Conservation (phyloP, 768 basidiomycete species). For the Rhodocollybia butyracea region DNA sequence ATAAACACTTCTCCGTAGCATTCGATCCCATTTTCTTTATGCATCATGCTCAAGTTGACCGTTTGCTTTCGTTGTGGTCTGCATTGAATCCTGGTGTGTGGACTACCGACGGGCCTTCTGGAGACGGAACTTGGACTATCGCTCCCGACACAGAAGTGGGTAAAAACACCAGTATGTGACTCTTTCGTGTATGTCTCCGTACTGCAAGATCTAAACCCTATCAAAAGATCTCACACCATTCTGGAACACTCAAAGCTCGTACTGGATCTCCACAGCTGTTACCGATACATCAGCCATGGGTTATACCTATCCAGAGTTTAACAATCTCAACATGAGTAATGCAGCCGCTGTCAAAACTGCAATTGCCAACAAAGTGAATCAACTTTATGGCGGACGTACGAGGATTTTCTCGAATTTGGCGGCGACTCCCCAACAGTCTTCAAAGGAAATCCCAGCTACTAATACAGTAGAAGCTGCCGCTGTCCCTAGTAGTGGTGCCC, state of each 20-base stretch:
- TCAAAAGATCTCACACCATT: conserved; percentile 43
- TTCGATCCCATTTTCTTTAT: conserved; percentile 55
- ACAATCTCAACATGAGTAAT: conserved; percentile 30
- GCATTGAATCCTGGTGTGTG: conserved; percentile 41
- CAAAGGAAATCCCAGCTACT: not conserved
- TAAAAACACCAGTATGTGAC: conserved; percentile 24
- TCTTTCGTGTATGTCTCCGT: not conserved
- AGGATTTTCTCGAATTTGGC: not conserved
- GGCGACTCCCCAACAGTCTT: not conserved
- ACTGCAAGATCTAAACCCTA: not conserved
- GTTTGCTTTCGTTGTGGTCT: conserved; percentile 48
- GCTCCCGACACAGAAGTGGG: conserved; percentile 22
- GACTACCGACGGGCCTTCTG: conserved; percentile 28
- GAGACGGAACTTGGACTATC: conserved; percentile 32
- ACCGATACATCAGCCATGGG: conserved; percentile 29
- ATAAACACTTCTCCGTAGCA: conserved; percentile 19
- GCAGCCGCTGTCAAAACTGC: conserved; percentile 21
- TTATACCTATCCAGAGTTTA: conserved; percentile 53
- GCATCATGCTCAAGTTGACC: conserved; percentile 53
- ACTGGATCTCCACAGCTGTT: conserved; percentile 35
- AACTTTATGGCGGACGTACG: conserved; percentile 28
- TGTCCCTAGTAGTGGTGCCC: not conserved
- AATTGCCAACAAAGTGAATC: conserved; percentile 32
- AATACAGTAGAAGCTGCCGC: not conserved
- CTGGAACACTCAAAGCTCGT: conserved; percentile 33